phyloP scores from a whole-genome alignment of 169 alveolate species.

The Eimeria acervulina region DNA sequence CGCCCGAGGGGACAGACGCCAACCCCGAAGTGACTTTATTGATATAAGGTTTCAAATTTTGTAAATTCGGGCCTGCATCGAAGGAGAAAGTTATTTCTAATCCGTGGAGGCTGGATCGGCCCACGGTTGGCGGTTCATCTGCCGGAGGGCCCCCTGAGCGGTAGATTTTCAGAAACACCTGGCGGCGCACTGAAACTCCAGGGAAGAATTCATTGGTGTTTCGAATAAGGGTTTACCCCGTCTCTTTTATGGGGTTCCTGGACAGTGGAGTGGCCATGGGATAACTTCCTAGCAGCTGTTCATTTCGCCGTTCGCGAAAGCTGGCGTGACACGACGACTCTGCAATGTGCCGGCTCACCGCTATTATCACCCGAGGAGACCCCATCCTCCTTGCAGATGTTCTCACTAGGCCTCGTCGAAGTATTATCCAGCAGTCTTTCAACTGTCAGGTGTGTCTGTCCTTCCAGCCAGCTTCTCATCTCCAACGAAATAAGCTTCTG shows the following conservation, averaged over 20 bases:
- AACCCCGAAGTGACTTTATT: slow-evolving; percentile 2
- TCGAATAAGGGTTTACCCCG: not conserved
- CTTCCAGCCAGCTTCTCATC: not conserved
- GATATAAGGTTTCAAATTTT: not conserved
- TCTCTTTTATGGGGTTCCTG: not conserved
- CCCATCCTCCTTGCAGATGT: slow-evolving; percentile 84
- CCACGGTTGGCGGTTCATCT: not conserved
- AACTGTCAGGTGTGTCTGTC: slow-evolving; percentile 81
- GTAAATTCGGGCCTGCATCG: not conserved
- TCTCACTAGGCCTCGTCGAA: slow-evolving; percentile 80
- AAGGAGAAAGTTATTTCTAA: slow-evolving; percentile 1
- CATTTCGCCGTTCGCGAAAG: slow-evolving; percentile 3
- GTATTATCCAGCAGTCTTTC: slow-evolving; percentile 83
- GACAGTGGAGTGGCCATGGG: slow-evolving; percentile 43
- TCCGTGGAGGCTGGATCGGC: not conserved
- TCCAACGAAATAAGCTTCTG: not conserved
- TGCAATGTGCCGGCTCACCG: slow-evolving; percentile 83
- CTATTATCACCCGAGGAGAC: slow-evolving; percentile 81
- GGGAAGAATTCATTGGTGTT: not conserved
- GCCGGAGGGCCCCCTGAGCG: slow-evolving; percentile 71
- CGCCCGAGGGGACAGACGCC: slow-evolving; percentile 43
- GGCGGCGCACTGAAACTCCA: slow-evolving; percentile 5
- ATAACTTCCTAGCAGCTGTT: slow-evolving; percentile 20
- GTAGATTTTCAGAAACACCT: not conserved
- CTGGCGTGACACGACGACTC: slow-evolving; percentile 28